Evolutionary conservation across 352 stramenopile species (phyloP), one percentile per base, ranked within the genome.

Genomic region (Poterioochromonas sp.): DNA sequence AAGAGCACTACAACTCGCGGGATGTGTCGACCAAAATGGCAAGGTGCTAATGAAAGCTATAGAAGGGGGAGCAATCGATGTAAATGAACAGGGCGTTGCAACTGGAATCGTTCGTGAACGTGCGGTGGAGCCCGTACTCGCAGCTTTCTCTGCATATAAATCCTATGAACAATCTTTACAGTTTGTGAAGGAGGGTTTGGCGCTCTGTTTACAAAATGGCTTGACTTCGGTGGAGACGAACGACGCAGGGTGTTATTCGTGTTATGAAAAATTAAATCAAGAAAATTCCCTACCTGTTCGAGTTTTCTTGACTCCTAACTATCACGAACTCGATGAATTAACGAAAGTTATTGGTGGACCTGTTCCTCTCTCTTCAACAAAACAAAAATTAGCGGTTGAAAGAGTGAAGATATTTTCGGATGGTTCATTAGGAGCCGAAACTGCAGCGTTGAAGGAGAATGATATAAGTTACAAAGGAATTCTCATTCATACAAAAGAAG

Each of bases 341-440:
- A 76, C 76, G 26, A 88, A 81, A 0, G 85, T 37, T 65, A 51
- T 51, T 85, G 0, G 79, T 79, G 29, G 58, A 5, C 15, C 15
- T 68, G 5, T 32, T 26, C 26, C 5, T 65, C 26, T 39, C 5
- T 5, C 39, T 43, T 11, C 11, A 29, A 71, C 12, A 3, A 32
- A 8, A 8, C 2, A 29, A 8, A 41, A 29, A 22, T 64, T 94
- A 12, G 87, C 83, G 8, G 90, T 88, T 53, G 87, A 94, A 54
- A 87, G 90, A 37, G 86, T 94, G 79, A 94, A 94, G 76, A 84
- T 93, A 49, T 94, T 93, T 73, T 88, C 85, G 12, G 90, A 94
- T 65, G 90, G 90, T 29, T 91, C 87, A 39, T 85, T 94, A 32
- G 90, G 90, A 35, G 88, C 90, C 34, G 88, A 93, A 82, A 93